Percentiles rank a stretch among this genome's conserved stretches.
phyloP scores from a whole-genome alignment of 2,329 filamentous ascomycete genomes.

The Microsporum audouinii region DNA sequence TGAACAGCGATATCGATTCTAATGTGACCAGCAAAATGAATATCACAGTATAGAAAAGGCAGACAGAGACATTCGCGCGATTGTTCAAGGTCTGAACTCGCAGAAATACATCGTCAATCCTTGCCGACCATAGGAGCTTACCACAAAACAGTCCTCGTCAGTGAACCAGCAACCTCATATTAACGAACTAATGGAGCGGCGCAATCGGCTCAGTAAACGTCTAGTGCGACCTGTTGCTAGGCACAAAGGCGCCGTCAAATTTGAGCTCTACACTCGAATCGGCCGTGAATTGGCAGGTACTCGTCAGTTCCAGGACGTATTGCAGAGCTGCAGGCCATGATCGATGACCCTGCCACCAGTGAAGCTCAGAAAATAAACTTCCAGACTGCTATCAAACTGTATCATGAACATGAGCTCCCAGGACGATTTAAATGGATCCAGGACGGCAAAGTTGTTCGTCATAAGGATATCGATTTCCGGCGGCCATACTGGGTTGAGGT shows the following conservation, averaged over 20 bases:
- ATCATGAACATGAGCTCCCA: slow-evolving; percentile 9
- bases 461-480: slow-evolving; percentile 7
- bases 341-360: slow-evolving; percentile 6
- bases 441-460: slow-evolving; percentile 7
- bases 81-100: slow-evolving; percentile 17
- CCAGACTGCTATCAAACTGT: slow-evolving; percentile 10
- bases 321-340: slow-evolving; percentile 10
- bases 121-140: slow-evolving; percentile 15
- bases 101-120: slow-evolving; percentile 19
- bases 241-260: neutral
- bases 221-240: neutral
- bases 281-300: neutral
- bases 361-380: slow-evolving; percentile 11
- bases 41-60: slow-evolving; percentile 6
- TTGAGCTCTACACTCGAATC: neutral
- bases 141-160: slow-evolving; percentile 15
- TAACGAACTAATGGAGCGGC: slow-evolving; percentile 9
- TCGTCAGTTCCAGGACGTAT: slow-evolving; percentile 5
- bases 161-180: slow-evolving; percentile 17
- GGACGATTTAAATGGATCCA: slow-evolving; percentile 8
- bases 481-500: slow-evolving; percentile 6
- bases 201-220: slow-evolving; percentile 7
- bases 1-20: too few species aligned
- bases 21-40: too few species aligned
- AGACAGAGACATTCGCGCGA: slow-evolving; percentile 12